Evolutionary conservation across 2,329 filamentous ascomycete genomes (phyloP).

Genomic region (Diplodia seriata): DNA sequence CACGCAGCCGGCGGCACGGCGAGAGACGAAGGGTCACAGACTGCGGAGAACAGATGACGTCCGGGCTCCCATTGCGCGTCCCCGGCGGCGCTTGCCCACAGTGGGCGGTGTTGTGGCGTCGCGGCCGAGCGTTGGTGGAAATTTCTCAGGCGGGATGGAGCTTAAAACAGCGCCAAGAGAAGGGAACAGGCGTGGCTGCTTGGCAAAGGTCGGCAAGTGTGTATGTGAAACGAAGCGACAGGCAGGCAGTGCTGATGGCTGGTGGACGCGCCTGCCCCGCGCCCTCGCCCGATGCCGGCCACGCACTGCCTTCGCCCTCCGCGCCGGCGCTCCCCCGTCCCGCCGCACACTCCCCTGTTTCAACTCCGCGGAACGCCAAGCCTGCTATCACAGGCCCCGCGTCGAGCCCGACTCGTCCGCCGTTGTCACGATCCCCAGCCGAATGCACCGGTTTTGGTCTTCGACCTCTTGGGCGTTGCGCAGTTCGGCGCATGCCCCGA

Average conservation of each 20-base stretch:
- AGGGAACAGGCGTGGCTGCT: not conserved
- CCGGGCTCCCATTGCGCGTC: slow-evolving; percentile 27
- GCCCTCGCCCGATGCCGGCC: not conserved
- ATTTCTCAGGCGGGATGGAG: slow-evolving; percentile 11
- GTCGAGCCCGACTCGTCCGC: no score
- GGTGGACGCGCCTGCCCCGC: not conserved
- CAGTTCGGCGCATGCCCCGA: slow-evolving; percentile 13
- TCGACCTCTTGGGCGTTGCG: slow-evolving; percentile 5
- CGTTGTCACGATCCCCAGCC: slow-evolving; percentile 8
- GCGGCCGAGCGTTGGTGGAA: slow-evolving; percentile 23
- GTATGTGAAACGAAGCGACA: slow-evolving; percentile 19
- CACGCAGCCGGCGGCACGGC: no score
- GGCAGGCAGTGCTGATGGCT: not conserved
- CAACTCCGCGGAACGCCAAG: slow-evolving; percentile 29
- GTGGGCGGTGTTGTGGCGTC: slow-evolving; percentile 7
- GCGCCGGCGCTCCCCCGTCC: slow-evolving; percentile 21
- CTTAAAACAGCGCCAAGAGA: slow-evolving; percentile 23
- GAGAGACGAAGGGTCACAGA: not conserved
- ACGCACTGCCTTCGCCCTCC: not conserved
- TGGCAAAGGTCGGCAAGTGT: slow-evolving; percentile 5
- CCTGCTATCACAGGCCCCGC: not conserved
- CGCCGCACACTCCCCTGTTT: slow-evolving; percentile 25
- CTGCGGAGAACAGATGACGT: slow-evolving; percentile 12
- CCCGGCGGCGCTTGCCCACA: not conserved
- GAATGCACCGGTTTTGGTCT: not conserved